Evolutionary conservation across 306 rosid species (phyloP), one percentile per base, ranked within the genome.

Genomic region (Citrullus mucosospermus): DNA sequence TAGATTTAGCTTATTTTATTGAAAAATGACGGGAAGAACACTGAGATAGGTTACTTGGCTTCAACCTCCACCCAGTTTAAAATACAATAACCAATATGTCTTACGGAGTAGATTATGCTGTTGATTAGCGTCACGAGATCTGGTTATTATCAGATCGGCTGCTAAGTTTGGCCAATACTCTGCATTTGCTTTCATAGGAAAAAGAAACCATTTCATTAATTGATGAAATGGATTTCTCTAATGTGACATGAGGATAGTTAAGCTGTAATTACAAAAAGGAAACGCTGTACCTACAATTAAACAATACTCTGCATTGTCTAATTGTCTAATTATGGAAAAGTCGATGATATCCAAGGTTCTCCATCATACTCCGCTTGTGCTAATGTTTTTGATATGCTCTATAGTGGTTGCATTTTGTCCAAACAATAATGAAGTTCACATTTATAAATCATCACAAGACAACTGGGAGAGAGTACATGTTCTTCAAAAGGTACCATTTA

Each of bases 381-480:
- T 74, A 53, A 74, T 53, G 63, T 53, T 39, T n/a, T 32, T 74
- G 4, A 51, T 54, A 32, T 74, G 43, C 77, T 81, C 63, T 85
- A 87, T 71, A 96, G 99, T 92, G 99, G 87, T 96, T 34, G 98
- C 98, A 70, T 83, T 92, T 54, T 96, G 98, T 84, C 99, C 99
- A 7, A 93, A 91, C 87, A 96, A 84, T 71, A 91, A 87, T 85
- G 99, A 96, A 88, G 94, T 91, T 59, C 97, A 96, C 86, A 96
- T 96, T 85, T 90, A 90, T 82, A 88, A 83, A 70, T 60, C 87
- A 80, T 76, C 84, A 73, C 96, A 92, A 84, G 97, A 90, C 85
- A 96, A 92, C 85, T 92, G 99, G 98, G 99, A 96, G 81, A 90
- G 88, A 87, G 73, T 96, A 75, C 85, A 96, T 84, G 92, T 88